Conservation (phyloP, 1,284 basidiomycete species). For the Neolentinus lepideus region DNA sequence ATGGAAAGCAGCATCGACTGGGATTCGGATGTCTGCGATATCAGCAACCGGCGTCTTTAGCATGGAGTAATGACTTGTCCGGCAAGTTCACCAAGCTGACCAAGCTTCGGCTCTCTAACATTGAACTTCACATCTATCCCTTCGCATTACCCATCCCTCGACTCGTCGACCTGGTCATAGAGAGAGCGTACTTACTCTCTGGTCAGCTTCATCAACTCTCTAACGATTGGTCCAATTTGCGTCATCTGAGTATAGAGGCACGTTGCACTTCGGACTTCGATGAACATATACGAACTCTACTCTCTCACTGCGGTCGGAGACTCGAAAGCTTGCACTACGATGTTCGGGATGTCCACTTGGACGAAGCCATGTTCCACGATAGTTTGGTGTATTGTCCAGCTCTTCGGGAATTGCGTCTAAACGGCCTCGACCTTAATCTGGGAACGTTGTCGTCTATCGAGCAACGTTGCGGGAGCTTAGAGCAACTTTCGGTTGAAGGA, state of each 20-base stretch:
- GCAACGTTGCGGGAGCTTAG: constrained; percentile 28
- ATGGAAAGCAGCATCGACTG: constrained; percentile 23
- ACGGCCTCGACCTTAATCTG: constrained; percentile 31
- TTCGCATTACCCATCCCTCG: constrained; percentile 27
- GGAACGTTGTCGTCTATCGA: constrained; percentile 27
- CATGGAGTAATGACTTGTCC: constrained; percentile 24
- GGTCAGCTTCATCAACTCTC: constrained; percentile 34
- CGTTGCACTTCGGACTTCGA: constrained; percentile 24
- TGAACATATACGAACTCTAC: constrained; percentile 30
- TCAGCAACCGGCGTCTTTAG: constrained; percentile 14
- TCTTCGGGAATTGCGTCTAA: constrained; percentile 22
- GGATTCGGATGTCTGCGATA: neutral
- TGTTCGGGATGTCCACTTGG: constrained; percentile 9
- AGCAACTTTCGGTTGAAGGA: constrained; percentile 32
- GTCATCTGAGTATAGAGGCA: constrained; percentile 28
- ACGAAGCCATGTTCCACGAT: constrained; percentile 18
- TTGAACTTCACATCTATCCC: constrained; percentile 35
- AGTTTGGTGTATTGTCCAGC: constrained; percentile 11
- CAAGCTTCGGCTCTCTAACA: constrained; percentile 29
- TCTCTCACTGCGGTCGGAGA: constrained; percentile 20
- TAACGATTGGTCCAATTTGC: constrained; percentile 25
- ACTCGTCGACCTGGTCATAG: constrained; percentile 15
- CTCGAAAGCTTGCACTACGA: constrained; percentile 20
- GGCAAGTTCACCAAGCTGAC: constrained; percentile 20
- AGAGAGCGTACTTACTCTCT: constrained; percentile 34